Evolutionary conservation across 2,329 filamentous ascomycete species (phyloP).

Genomic region (Aureobasidium pullulans): DNA sequence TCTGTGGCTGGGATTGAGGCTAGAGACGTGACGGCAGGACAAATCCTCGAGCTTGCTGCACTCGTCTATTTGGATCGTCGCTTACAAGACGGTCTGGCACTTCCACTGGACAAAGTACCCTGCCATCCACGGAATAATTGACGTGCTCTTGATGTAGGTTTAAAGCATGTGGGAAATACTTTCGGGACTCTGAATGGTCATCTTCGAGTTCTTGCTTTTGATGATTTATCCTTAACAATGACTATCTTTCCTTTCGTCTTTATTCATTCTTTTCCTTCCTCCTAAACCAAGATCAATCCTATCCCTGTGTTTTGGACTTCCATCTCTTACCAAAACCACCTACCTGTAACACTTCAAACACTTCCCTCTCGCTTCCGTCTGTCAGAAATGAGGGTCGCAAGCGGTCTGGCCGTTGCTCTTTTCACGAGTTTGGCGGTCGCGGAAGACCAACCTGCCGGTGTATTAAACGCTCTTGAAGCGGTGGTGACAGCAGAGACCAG

Average conservation of each 20-base stretch:
- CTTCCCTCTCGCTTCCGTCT: not conserved
- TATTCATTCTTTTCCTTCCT: not conserved
- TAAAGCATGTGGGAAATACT: not conserved
- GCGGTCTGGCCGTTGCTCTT: not conserved
- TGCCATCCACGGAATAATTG: constrained; percentile 2
- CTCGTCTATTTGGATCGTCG: constrained; percentile 6
- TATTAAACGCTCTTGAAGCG: not conserved
- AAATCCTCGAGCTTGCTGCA: not conserved
- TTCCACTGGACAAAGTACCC: not conserved
- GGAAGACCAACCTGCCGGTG: not conserved
- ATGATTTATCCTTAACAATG: not conserved
- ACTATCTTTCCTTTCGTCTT: not conserved
- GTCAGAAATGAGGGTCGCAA: not conserved
- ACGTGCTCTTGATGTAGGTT: constrained; percentile 3
- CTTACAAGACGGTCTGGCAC: not conserved
- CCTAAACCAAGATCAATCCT: not conserved
- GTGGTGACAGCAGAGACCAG: not conserved
- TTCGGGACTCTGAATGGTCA: not conserved
- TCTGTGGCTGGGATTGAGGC: constrained; percentile 4
- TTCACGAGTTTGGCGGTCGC: not conserved
- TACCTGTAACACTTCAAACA: not conserved
- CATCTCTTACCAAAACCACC: no score
- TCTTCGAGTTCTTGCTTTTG: not conserved
- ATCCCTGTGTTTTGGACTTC: not conserved
- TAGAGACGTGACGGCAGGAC: not conserved